Base-by-base conservation (phyloP, 495 filamentous ascomycete genomes). In the Antarctomyces pellizariae region DNA sequence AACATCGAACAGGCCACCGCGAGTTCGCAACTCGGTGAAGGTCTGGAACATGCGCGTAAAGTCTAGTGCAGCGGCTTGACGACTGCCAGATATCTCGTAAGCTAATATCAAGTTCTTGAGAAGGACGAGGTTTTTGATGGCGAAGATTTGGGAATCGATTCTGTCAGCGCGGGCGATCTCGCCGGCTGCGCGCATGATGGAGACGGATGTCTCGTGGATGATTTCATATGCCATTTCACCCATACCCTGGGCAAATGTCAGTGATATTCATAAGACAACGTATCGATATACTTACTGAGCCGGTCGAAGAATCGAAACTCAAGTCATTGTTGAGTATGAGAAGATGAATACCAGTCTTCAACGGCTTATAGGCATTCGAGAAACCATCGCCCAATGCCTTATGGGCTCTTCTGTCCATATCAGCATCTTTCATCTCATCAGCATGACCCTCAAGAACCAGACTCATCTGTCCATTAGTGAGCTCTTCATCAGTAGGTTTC, bases 31-130 rank as follows among this genome's bases (percentile, higher is more conserved):
- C 43, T 78, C 71, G 52, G 56, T 69, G 38, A 90, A 77, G 2
- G 75, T 75, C 33, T 63, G 73, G 44, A 72, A 79, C 8, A 86
- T 58, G 26, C 66, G 66, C 13, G 73, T 65, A 47, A 92, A 86
- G 47, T 90, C 71, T 35, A 75, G 59, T 20, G 36, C 39, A 10
- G 64, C 62, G 16, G 73, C 53, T 33, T 68, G 68, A 17, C 76
- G 71, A 17, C 75, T 67, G 23, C 82, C 76, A 37, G 75, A 84
- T 45, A 93, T 86, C 50, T 93, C 82, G 35, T 91, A 82, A 10
- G 80, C 77, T 18, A 91, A 64, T 16, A 93, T 77, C 36, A 84
- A 73, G 36, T 84, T 79, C 40, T 90, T 90, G 7, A 93, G 64
- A 33, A 89, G 67, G 20, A 91, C 70, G 2, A 93, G 59, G 43